A percentile compares a stretch with the other conserved stretches of the same genome.
Evolutionary conservation across 1,139 yeast species (phyloP).

Genomic region (Debaryomyces singareniensis): DNA sequence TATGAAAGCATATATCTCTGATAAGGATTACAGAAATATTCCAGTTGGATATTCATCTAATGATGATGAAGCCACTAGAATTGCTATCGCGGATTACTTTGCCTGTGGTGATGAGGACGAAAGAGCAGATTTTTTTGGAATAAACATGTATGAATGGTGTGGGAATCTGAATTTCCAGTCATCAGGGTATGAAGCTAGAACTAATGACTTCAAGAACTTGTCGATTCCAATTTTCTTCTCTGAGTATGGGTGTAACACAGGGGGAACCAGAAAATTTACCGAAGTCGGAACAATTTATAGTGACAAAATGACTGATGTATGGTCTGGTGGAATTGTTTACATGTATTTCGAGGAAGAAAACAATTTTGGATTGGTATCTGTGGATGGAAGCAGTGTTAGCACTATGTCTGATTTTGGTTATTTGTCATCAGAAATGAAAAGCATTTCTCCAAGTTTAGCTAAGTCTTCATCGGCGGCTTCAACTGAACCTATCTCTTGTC

Average conservation of each 20-base stretch:
- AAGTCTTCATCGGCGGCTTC: slow-evolving; percentile 18
- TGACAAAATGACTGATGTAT: slow-evolving; percentile 63
- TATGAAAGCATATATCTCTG: slow-evolving; percentile 65
- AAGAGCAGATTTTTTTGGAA: slow-evolving; percentile 86
- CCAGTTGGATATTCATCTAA: slow-evolving; percentile 91
- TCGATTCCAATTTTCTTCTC: slow-evolving; percentile 84
- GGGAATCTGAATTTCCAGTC: slow-evolving; percentile 56
- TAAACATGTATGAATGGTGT: slow-evolving; percentile 97
- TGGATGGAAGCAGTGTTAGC: slow-evolving; percentile 29
- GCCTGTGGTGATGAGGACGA: slow-evolving; percentile 71
- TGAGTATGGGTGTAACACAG: slow-evolving; percentile 80
- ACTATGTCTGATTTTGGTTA: slow-evolving; percentile 41
- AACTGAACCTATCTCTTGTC: slow-evolving; percentile 27
- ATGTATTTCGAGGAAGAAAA: slow-evolving; percentile 84
- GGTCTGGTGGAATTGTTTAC: slow-evolving; percentile 92
- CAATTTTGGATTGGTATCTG: slow-evolving; percentile 70
- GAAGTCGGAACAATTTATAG: slow-evolving; percentile 63
- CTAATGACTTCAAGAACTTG: slow-evolving; percentile 61
- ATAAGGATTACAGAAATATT: slow-evolving; percentile 58
- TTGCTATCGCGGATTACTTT: slow-evolving; percentile 71
- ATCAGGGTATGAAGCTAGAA: slow-evolving; percentile 74
- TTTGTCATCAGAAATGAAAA: slow-evolving; percentile 53
- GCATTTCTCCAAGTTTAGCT: slow-evolving; percentile 32
- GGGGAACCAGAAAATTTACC: slow-evolving; percentile 58
- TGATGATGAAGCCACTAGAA: slow-evolving; percentile 69